phyloP scores from a whole-genome alignment of 2,329 filamentous ascomycete genomes.

The Xylariaceae sp. region DNA sequence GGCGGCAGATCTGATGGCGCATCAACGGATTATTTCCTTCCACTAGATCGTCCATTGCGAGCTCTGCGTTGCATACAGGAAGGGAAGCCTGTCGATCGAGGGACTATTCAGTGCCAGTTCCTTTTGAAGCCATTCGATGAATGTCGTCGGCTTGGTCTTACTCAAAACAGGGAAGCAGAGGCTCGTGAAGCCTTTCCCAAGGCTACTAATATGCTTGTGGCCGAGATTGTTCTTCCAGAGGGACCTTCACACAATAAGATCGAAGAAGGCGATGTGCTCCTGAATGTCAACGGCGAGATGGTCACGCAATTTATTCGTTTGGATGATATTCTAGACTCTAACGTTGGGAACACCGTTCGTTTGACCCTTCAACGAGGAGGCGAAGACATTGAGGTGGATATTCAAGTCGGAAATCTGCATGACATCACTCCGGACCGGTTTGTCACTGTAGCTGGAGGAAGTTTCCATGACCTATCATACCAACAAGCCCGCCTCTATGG shows the following conservation, averaged over 20 bases:
- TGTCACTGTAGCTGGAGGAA: slow-evolving; percentile 89
- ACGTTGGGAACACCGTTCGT: slow-evolving; percentile 77
- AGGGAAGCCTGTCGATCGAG: slow-evolving; percentile 77
- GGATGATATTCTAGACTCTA: slow-evolving; percentile 90
- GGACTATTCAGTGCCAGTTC: slow-evolving; percentile 98
- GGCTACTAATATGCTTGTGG: slow-evolving; percentile 96
- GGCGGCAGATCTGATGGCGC: slow-evolving; percentile 93
- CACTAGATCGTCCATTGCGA: slow-evolving; percentile 85
- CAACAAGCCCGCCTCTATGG: slow-evolving; percentile 97
- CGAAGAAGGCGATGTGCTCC: slow-evolving; percentile 90
- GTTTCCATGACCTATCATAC: slow-evolving; percentile 96
- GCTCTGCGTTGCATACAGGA: slow-evolving; percentile 85
- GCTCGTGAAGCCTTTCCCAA: slow-evolving; percentile 84
- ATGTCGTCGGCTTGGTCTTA: slow-evolving; percentile 86
- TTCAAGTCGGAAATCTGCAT: slow-evolving; percentile 88
- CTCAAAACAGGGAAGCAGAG: slow-evolving; percentile 82
- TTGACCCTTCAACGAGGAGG: slow-evolving; percentile 88
- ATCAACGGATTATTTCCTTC: slow-evolving; percentile 96
- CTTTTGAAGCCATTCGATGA: slow-evolving; percentile 97
- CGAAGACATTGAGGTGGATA: slow-evolving; percentile 81
- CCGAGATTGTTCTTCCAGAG: slow-evolving; percentile 90
- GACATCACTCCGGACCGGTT: slow-evolving; percentile 95
- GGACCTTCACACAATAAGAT: slow-evolving; percentile 87
- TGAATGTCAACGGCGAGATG: slow-evolving; percentile 92
- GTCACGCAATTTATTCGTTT: slow-evolving; percentile 91